A percentile compares a stretch with the other conserved stretches of the same genome.
Evolutionary conservation across 2,329 filamentous ascomycete genomes (phyloP).

Genomic region (Cladobotryum mycophilum): DNA sequence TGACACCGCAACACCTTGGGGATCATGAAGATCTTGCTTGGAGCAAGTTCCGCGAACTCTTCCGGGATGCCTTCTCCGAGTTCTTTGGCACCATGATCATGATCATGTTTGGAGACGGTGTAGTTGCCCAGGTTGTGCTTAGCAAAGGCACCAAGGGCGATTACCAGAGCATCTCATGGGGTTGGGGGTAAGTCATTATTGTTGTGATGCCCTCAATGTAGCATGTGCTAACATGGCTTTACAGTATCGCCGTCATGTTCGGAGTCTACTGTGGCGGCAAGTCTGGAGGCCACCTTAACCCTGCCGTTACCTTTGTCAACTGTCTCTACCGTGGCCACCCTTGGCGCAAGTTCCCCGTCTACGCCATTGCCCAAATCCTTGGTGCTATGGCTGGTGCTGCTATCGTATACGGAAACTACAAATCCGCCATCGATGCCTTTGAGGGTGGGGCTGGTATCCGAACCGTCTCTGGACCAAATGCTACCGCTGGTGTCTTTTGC

Average conservation of each 20-base stretch:
- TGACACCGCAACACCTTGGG: conserved; percentile 8
- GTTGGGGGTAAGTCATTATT: conserved; percentile 43
- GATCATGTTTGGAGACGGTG: conserved; percentile 64
- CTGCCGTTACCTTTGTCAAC: conserved; percentile 64
- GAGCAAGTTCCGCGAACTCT: conserved; percentile 44
- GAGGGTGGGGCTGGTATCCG: conserved; percentile 56
- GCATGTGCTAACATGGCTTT: background rate
- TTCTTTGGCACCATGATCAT: conserved; percentile 64
- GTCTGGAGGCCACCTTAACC: conserved; percentile 62
- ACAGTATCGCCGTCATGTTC: conserved; percentile 60
- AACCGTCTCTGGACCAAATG: conserved; percentile 52
- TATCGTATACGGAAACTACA: conserved; percentile 58
- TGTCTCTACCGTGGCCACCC: conserved; percentile 63
- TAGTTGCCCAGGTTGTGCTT: conserved; percentile 62
- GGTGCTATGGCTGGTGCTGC: conserved; percentile 59
- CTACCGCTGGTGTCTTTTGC: conserved; percentile 65
- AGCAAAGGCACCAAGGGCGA: conserved; percentile 42
- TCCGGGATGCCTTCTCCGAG: conserved; percentile 57
- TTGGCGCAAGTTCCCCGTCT: conserved; percentile 64
- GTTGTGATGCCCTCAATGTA: background rate
- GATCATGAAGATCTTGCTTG: conserved; percentile 33
- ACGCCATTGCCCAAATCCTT: conserved; percentile 58
- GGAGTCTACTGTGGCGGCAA: conserved; percentile 61
- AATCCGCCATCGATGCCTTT: conserved; percentile 56
- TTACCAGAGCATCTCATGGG: conserved; percentile 45